Evolutionary conservation across 805 yeast species (phyloP), one percentile per base, ranked within the genome.

Genomic region (Teunomyces stri): DNA sequence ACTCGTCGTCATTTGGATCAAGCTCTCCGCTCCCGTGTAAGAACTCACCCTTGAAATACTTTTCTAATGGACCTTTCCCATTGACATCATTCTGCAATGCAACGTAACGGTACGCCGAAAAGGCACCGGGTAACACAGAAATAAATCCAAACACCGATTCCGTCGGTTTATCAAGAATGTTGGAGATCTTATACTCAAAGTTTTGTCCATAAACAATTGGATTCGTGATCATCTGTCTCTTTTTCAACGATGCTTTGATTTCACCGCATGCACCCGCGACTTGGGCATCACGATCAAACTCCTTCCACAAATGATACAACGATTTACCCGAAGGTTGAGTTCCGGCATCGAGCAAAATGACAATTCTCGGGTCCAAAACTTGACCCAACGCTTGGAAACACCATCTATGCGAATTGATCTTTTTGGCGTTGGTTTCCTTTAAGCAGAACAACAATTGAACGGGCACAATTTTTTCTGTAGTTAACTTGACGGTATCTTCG

Each of bases 211-310:
- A 84, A 13, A 82, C 85, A 30, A 82, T 63, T 11, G 87, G 86
- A 58, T 82, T 82, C 34, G 80, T 68, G 50, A 80, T 56, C 52
- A 77, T 72, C 56, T 72, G 76, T 15, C 74, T 59, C 44, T 69
- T 68, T 33, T 71, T 71, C 61, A 82, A 66, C 60, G 79, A 72
- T 2, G 85, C 85, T 48, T 79, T 82, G 57, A 82, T 81, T 56
- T 82, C 87, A n/a, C 87, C 87, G 66, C 86, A 81, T 4, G 87
- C 86, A 21, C 87, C 87, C 4, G 87, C 87, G 22, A 82, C 82
- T 48, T 74, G 74, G 7, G 75, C 73, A 56, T 82, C 80, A 48
- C 71, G 67, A 60, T 81, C 79, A 52, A 82, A 82, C 43, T 81
- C 84, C 53, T 79, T 78, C 87, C 87, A 82, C 45, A 82, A 69